Base-by-base conservation (phyloP, 1,284 basidiomycete genomes). In the Schizophyllum amplum region DNA sequence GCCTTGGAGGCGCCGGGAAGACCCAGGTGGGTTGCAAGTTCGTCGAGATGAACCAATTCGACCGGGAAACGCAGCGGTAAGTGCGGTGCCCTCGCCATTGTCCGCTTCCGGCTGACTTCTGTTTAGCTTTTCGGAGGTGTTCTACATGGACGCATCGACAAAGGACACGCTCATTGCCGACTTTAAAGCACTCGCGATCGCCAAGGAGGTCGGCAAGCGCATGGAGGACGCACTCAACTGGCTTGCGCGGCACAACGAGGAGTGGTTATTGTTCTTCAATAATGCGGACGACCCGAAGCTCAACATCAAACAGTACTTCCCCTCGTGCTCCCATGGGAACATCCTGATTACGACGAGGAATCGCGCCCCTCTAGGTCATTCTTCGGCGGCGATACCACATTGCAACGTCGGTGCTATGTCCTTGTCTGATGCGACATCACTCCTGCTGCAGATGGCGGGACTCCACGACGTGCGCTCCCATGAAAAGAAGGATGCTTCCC, bases 221-320 rank as follows among this genome's bases (percentile, higher is more conserved):
- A 5, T 42, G 1, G 21, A 56, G 21, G 59, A 55, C 26, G 54
- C 55, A 2, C 7, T 25, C 1, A n/a, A 3, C 7, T 61, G 58
- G 58, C 52, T 61, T 5, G 17, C 13, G 4, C 20, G 23, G 22
- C 23, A 46, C 6, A 6, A 13, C 20, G 47, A 57, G 4, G 47
- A 55, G 2, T 61, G 60, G 60, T 47, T 61, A n/a, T n/a, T 61
- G 6, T 47, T 59, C 9, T 59, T 61, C 25, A 55, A 60, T 33
- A 60, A 60, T 54, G 60, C 60, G n/a, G 60, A 61, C 51, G 58
- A 61, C 50, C 52, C 50, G 4, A 26, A 9, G 2, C n/a, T 61
- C 17, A 47, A 61, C 47, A 55, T 61, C n/a, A 24, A 21, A 11
- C 50, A 48, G 4, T 61, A 52, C 53, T 49, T 61, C 22, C 60